Conservation (phyloP, 768 basidiomycete genomes). For the Lyophyllum semitale region DNA sequence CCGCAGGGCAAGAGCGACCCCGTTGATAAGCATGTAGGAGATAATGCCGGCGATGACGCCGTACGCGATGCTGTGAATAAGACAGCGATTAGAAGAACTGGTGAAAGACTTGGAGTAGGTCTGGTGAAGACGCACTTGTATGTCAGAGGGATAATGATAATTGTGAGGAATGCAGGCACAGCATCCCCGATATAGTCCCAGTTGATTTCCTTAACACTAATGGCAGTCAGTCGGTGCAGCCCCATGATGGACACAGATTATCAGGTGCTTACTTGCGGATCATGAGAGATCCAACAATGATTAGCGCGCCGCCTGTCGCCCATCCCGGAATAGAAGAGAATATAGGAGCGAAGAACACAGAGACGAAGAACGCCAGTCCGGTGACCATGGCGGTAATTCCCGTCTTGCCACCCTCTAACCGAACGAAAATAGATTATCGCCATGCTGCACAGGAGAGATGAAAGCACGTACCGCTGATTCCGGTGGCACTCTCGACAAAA, state of each 20-base stretch:
- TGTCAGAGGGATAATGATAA: conserved; percentile 77
- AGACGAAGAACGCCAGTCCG: conserved; percentile 78
- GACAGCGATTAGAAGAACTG: conserved; percentile 1
- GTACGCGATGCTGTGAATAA: conserved; percentile 70
- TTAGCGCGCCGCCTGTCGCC: conserved; percentile 86
- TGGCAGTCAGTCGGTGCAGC: background rate
- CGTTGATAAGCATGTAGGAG: conserved; percentile 75
- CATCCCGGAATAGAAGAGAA: conserved; percentile 86
- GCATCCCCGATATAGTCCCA: conserved; percentile 88
- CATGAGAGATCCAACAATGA: conserved; percentile 89
- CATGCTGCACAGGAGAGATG: background rate
- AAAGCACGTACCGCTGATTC: conserved; percentile 59
- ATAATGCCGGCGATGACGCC: conserved; percentile 82
- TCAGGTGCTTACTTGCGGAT: conserved; percentile 68
- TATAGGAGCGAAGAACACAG: conserved; percentile 86
- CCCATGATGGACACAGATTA: background rate
- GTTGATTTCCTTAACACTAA: conserved; percentile 79
- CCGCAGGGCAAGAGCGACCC: conserved; percentile 57
- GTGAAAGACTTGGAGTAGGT: background rate
- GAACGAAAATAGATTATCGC: too few relatives aligned
- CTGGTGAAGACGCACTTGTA: conserved; percentile 57
- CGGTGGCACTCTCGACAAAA: conserved; percentile 81
- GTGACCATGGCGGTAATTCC: conserved; percentile 77
- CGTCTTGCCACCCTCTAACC: conserved; percentile 81
- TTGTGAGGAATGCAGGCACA: conserved; percentile 83